A percentile compares a stretch with the other conserved stretches of the same genome.
Conservation (phyloP, 345 rosid species). For the Arabis alpina region DNA sequence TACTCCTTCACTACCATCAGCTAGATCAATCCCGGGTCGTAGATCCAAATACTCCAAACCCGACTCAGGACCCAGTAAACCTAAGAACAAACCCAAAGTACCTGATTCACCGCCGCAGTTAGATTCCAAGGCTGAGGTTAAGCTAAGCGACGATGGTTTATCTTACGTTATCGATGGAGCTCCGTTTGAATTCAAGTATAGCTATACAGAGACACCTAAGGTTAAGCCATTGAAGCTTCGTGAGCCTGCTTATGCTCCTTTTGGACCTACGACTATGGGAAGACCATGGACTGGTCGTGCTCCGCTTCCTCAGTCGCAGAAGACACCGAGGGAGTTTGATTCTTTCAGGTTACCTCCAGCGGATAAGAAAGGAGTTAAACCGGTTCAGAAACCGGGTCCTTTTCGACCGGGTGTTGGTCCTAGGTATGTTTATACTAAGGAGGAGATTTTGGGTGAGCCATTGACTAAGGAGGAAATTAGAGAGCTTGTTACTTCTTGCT, state of each 20-base stretch:
- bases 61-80: conserved; percentile 43
- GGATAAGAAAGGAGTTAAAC: conserved; percentile 84
- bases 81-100: conserved; percentile 43
- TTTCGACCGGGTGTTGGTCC: conserved; percentile 78
- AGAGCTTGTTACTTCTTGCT: conserved; percentile 60
- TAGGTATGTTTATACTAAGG: conserved; percentile 68
- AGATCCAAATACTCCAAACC: conserved; percentile 82
- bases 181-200: conserved; percentile 93
- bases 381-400: conserved; percentile 91
- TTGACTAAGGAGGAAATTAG: conserved; percentile 67
- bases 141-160: conserved; percentile 67
- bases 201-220: conserved; percentile 93
- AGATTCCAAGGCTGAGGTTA: conserved; percentile 49
- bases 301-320: conserved; percentile 76
- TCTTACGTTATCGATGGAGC: conserved; percentile 82
- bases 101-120: conserved; percentile 40
- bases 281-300: conserved; percentile 98
- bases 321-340: conserved; percentile 82
- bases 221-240: conserved; percentile 73
- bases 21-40: conserved; percentile 75
- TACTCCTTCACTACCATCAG: conserved; percentile 77
- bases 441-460: conserved; percentile 90
- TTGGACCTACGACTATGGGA: conserved; percentile 78
- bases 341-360: conserved; percentile 78
- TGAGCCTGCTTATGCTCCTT: conserved; percentile 81